Conservation (phyloP, 345 rosid species). For the Hibiscus mutabilis region DNA sequence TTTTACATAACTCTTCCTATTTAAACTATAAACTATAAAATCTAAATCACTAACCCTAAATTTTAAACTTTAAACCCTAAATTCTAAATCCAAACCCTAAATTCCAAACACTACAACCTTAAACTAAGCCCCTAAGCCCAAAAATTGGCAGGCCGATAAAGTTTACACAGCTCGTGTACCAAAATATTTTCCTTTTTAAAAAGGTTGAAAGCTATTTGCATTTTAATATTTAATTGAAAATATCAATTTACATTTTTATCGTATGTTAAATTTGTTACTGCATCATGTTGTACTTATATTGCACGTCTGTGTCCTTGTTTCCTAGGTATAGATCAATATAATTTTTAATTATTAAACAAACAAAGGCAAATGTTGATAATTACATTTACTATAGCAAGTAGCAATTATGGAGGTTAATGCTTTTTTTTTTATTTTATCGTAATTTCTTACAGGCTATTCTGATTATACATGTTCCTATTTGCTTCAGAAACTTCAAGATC, state of each 20-base stretch:
- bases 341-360: background rate
- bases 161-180: too few species aligned
- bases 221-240: background rate
- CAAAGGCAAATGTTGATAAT: background rate
- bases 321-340: background rate
- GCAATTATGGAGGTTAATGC: background rate
- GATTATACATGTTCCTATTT: constrained; percentile 74
- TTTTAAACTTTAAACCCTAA: too few species aligned
- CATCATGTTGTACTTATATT: background rate
- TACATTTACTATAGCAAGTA: background rate
- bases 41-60: too few species aligned
- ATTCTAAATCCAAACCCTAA: too few species aligned
- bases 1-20: too few species aligned
- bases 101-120: too few species aligned
- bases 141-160: too few species aligned
- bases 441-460: constrained; percentile 64
- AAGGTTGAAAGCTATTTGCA: background rate
- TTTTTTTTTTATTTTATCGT: constrained; percentile 13
- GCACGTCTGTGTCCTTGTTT: background rate
- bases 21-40: too few species aligned
- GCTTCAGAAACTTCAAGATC: constrained; percentile 64
- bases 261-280: background rate
- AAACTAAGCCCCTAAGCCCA: too few species aligned
- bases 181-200: too few species aligned
- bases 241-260: background rate